These are phyloP conservation scores for Isochrysis galbana DNA, from an alignment of 78 protist genomes.

Conservation along the genomic window DNA sequence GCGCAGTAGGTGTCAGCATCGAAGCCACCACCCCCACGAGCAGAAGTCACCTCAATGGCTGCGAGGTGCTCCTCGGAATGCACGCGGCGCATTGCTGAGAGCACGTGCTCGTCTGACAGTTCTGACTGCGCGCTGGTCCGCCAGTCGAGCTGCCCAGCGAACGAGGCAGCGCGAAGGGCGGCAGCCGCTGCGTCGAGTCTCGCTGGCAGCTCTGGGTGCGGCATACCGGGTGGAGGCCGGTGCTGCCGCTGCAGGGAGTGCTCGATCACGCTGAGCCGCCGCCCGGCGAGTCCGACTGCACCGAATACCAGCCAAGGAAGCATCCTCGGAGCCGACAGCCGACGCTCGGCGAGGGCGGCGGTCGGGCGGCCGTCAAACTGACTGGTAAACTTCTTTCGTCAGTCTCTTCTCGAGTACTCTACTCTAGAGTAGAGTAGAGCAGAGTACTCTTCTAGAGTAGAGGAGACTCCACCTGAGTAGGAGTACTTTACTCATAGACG, in stretches of 20 bases:
- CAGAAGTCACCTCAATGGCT: background rate
- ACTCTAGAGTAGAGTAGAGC: too few relatives aligned
- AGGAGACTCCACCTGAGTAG: too few relatives aligned
- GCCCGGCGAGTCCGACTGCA: too few relatives aligned
- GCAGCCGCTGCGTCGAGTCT: background rate
- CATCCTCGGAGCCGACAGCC: too few relatives aligned
- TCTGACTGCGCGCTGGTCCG: background rate
- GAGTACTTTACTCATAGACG: too few relatives aligned
- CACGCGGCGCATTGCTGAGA: background rate
- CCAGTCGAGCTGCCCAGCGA: background rate
- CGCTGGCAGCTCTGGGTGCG: background rate
- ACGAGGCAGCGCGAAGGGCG: background rate
- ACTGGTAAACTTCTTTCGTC: too few relatives aligned
- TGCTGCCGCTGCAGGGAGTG: background rate
- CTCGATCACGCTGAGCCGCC: background rate
- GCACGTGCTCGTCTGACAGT: background rate
- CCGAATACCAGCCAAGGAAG: too few relatives aligned
- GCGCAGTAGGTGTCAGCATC: background rate
- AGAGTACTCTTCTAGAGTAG: too few relatives aligned
- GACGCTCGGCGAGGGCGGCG: too few relatives aligned
- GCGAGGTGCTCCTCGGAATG: background rate
- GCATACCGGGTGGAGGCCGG: background rate
- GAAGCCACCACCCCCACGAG: background rate
- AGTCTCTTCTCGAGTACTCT: too few relatives aligned
- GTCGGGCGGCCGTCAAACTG: too few relatives aligned